phyloP scores from a whole-genome alignment of 306 rosid genomes.

The Astragalus membranaceus region DNA sequence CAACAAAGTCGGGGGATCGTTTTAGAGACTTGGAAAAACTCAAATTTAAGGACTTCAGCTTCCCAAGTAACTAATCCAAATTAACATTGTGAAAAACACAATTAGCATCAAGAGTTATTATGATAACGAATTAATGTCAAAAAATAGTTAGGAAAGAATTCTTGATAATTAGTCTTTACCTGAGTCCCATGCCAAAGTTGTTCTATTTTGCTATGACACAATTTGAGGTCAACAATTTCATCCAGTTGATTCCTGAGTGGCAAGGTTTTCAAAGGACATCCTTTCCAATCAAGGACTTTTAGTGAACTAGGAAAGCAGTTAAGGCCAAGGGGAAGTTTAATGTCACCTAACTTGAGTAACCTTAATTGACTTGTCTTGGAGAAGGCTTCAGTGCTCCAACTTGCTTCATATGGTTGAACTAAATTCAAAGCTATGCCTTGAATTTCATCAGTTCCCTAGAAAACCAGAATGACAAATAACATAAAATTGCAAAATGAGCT shows the following conservation, averaged over 20 bases:
- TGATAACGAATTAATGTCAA: neutral
- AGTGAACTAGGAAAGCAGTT: constrained; percentile 18
- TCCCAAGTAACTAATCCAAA: constrained; percentile 14
- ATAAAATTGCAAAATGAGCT: neutral
- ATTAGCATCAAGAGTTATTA: constrained; percentile 7
- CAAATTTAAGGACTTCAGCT: constrained; percentile 15
- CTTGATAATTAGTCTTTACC: neutral
- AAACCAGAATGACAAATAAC: neutral
- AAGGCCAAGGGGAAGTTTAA: constrained; percentile 16
- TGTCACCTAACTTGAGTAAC: constrained; percentile 15
- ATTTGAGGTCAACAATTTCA: constrained; percentile 27
- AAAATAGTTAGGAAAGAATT: neutral
- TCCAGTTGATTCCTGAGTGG: constrained; percentile 2
- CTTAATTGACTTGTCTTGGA: constrained; percentile 20
- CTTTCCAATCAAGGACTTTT: constrained; percentile 23
- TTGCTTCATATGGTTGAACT: constrained; percentile 11
- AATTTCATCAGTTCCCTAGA: constrained; percentile 32
- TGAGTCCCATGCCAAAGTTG: constrained; percentile 27
- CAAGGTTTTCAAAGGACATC: constrained; percentile 26
- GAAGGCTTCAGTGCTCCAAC: constrained; percentile 23
- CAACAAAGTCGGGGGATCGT: constrained; percentile 5
- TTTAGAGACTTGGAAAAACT: constrained; percentile 16
- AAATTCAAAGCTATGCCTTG: constrained; percentile 18
- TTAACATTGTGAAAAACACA: neutral
- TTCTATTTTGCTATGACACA: constrained; percentile 22